phyloP scores from a whole-genome alignment of 1,139 yeast genomes.

The Geotrichum fermentans region DNA sequence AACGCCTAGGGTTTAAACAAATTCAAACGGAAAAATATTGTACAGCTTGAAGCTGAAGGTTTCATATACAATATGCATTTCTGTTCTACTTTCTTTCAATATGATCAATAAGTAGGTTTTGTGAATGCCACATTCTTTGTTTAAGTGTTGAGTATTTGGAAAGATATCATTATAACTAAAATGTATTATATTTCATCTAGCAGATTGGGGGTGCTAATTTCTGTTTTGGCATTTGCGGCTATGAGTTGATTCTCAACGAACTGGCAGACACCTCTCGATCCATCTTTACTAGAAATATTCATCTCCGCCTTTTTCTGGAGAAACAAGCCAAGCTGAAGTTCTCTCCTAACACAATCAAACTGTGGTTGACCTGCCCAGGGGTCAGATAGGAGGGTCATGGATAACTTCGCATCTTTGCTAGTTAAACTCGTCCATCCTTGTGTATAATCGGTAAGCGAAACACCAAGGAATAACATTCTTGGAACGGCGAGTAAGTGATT shows the following conservation, averaged over 20 bases:
- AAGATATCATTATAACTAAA: no score
- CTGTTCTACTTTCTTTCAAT: no score
- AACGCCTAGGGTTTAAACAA: no score
- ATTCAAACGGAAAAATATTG: no score
- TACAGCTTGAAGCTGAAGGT: no score
- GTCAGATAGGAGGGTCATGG: constrained; percentile 35
- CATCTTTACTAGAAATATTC: constrained; percentile 38
- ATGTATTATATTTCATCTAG: no score
- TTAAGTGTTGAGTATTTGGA: no score
- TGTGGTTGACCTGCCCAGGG: constrained; percentile 28
- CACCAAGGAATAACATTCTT: constrained; percentile 35
- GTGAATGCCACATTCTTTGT: no score
- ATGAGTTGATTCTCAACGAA: constrained; percentile 24
- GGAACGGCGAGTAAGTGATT: constrained; percentile 19
- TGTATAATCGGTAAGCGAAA: constrained; percentile 41
- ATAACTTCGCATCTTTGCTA: constrained; percentile 39
- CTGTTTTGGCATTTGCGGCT: no score
- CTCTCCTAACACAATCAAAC: constrained; percentile 37
- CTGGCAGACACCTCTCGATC: constrained; percentile 18
- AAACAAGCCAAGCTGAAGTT: constrained; percentile 52
- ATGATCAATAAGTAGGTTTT: no score
- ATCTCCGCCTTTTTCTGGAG: constrained; percentile 57
- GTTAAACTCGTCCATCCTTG: constrained; percentile 40
- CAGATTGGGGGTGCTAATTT: no score
- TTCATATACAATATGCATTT: no score